Base-by-base conservation (phyloP, 768 basidiomycete species). In the Mrakia blollopis region DNA sequence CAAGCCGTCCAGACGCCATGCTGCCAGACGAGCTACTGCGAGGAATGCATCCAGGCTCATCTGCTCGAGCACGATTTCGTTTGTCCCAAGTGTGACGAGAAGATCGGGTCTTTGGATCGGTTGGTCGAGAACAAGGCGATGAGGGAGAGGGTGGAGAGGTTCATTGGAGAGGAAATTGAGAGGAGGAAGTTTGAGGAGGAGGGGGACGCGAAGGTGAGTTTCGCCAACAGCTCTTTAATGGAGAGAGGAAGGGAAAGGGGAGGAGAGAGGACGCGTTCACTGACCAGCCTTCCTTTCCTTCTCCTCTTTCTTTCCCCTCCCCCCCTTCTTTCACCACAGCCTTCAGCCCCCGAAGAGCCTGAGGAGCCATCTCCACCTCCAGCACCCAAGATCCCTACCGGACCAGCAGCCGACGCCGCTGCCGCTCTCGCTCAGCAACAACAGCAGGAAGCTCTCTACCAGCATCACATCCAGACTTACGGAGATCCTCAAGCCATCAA, bases 1-100 rank as follows among this genome's bases (percentile, higher is more conserved):
- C 94, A 98, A 82, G 94, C 95, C 65, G 92, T 96, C 82, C 91
- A 92, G 85, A 95, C 93, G 3, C 96, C 97, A 2, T 98, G 96
- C 85, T 98, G 96, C 86, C 89, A 88, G 80, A 92, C 90, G 60
- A 81, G 88, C 18, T 99, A 92, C 84, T 98, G 96, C 87, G 95
- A 98, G 85, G 96, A 98, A 83, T 98, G 96, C 85, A 92, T 99
- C 79, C 92, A 95, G 83, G 94, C 92, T 61, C 88, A 95, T 84
- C 87, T 99, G 71, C 88, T 96, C 79, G 96, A 98, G 83, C 89
- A 92, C 84, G 94, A 97, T 85, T 98, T 98, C 84, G 85, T 91
- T 76, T 98, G 96, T 84, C 95, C 93, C 11, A 89, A 90, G 80
- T 98, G 97, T 84, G 87, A 89, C 79, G 90, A 91, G 84, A 94